Evolutionary conservation across 2,329 filamentous ascomycete genomes (phyloP).

Genomic region (Arthrobotrys sphaeroides): DNA sequence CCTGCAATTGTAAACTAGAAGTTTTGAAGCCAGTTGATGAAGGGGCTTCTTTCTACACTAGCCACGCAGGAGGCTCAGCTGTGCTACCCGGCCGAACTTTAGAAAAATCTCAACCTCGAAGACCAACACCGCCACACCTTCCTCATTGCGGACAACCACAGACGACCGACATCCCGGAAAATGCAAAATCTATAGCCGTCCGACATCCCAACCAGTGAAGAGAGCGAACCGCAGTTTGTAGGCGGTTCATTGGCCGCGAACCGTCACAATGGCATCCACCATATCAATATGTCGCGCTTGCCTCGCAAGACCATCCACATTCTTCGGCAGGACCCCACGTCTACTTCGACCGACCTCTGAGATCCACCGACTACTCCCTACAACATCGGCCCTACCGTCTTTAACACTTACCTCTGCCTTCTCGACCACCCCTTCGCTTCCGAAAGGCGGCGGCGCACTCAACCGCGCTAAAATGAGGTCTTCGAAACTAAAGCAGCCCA

Average conservation of each 20-base stretch:
- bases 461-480: slow-evolving; percentile 29
- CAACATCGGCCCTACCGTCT: slow-evolving; percentile 3
- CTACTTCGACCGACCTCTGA: background rate
- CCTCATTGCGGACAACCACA: slow-evolving; percentile 3
- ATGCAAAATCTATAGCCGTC: slow-evolving; percentile 30
- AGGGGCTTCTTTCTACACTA: background rate
- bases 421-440: slow-evolving; percentile 25
- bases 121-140: slow-evolving; percentile 28
- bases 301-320: slow-evolving; percentile 28
- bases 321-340: slow-evolving; percentile 6
- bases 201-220: background rate
- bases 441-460: slow-evolving; percentile 1
- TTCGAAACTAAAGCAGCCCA: slow-evolving; percentile 21
- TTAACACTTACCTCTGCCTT: slow-evolving; percentile 22
- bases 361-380: slow-evolving; percentile 9
- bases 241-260: slow-evolving; percentile 45
- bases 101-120: slow-evolving; percentile 36
- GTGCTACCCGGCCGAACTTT: slow-evolving; percentile 3
- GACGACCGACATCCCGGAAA: background rate
- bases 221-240: slow-evolving; percentile 4
- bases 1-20: background rate
- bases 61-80: slow-evolving; percentile 3
- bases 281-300: slow-evolving; percentile 59
- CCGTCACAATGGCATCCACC: slow-evolving; percentile 61
- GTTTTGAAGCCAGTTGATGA: background rate